Evolutionary conservation across 345 rosid genomes (phyloP), one percentile per base, ranked within the genome.

Genomic region (Corchorus olitorius): DNA sequence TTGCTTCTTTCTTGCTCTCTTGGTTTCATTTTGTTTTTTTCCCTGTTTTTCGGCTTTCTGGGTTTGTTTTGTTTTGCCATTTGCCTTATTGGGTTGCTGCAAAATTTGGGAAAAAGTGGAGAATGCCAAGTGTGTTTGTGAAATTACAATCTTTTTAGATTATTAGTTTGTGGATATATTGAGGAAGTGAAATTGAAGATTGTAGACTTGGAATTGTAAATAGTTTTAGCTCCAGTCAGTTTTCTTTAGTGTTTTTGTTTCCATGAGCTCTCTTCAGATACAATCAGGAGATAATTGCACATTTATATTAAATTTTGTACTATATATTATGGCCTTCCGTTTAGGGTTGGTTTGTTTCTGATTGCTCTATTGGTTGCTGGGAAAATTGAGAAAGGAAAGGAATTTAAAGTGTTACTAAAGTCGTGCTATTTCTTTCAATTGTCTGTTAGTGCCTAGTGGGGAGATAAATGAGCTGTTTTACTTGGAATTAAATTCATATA

Each of bases 21-120:
- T 20, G 9, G 22, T 60, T n/a, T 61, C 52, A 39, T 39, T 27
- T 39, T 71, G 39, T 7, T 41, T 73, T 73, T 48, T 8, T 34
- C 52, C 17, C 16, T n/a, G 14, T 7, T 50, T 65, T 54, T 65
- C 27, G n/a, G 12, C 16, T 33, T 46, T 7, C 5, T 65, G 53
- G 54, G 60, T 64, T 67, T 27, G 27, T 15, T 72, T 43, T 75
- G 46, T 62, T 73, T 70, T 20, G 6, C 43, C 68, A 59, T 54
- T 77, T 66, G 43, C 65, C 14, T 4, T 58, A 15, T 39, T 58
- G 67, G 41, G 19, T 60, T 78, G 49, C 14, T 43, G 16, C 8
- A 19, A 39, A 65, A 58, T 34, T 41, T 37, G 37, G 45, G n/a
- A 52, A 19, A 8, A 50, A 8, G 52, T 53, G 53, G 74, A 71